Conservation (phyloP, 2,329 filamentous ascomycete species). For the Camptophora hylomeconis region DNA sequence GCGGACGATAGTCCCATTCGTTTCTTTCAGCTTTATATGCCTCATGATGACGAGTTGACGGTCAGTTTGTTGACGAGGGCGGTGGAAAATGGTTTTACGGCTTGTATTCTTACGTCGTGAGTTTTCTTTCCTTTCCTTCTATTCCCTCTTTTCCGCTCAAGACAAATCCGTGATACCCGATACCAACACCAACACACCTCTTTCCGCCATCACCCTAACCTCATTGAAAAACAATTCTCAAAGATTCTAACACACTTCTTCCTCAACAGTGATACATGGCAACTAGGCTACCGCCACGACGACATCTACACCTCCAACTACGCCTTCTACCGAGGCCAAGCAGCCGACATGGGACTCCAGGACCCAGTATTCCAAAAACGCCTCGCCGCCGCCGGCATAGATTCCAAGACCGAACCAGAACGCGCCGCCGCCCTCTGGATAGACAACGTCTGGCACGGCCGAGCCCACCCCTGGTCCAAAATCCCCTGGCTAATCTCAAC, state of each 20-base stretch:
- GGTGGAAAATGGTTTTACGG: constrained; percentile 40
- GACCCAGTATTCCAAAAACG: constrained; percentile 48
- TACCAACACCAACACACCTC: too few species aligned
- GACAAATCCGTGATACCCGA: too few species aligned
- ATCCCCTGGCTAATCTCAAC: constrained; percentile 50
- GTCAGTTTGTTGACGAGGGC: constrained; percentile 44
- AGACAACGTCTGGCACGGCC: constrained; percentile 52
- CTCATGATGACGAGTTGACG: constrained; percentile 48
- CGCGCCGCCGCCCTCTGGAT: constrained; percentile 50
- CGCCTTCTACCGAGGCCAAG: constrained; percentile 49
- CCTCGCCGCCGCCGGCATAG: constrained; percentile 39
- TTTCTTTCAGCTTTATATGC: constrained; percentile 54
- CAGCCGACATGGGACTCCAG: constrained; percentile 43
- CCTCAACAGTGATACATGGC: constrained; percentile 49
- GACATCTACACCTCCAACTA: constrained; percentile 46
- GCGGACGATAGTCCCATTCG: constrained; percentile 23
- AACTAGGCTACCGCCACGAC: constrained; percentile 48
- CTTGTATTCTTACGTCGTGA: constrained; percentile 40
- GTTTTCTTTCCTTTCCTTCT: too few species aligned
- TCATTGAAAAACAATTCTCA: too few species aligned
- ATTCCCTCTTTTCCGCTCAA: too few species aligned
- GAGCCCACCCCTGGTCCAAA: constrained; percentile 53
- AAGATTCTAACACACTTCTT: too few species aligned
- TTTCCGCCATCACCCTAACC: too few species aligned
- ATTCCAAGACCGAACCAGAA: constrained; percentile 38